Base-by-base conservation (phyloP, 345 rosid genomes). In the Ceriops zippeliana region DNA sequence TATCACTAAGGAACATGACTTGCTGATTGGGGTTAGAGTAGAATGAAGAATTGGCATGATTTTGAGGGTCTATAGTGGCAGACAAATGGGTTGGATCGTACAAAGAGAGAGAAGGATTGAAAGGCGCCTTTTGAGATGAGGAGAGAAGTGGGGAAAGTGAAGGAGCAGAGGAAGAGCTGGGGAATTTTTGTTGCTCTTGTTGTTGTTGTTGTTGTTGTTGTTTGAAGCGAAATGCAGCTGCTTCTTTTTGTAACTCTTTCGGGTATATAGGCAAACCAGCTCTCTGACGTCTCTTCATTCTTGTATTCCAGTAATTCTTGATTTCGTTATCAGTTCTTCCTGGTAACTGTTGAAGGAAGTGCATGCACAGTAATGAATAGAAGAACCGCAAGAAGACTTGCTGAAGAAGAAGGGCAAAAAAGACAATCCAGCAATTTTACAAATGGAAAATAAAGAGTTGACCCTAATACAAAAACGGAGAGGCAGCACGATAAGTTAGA, bases 281-380 rank as follows among this genome's bases (percentile, higher is more conserved):
- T 81, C 93, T 70, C 52, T 85, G 92, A 5, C 86, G 84, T 75
- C 98, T 82, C 84, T 89, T 92, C 84, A 81, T 77, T 63, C 96
- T 81, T 0, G 98, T 88, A 67, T 92, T 92, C 98, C 98, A 92
- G 74, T 83, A 92, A 71, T 92, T 92, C 67, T 92, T 92, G 68
- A 92, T 92, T 73, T 92, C 98, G 67, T 92, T 92, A 63, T 92
- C 96, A 5, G 98, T 92, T 70, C 98, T 61, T 1, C 98, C 98
- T 0, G 96, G 98, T 66, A 92, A 80, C 98, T 89, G 80, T 60
- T 7, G 2, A 17, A 28, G 58, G 59, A 9, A 21, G 59, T 21
- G 28, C 59, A 54, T 31, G 5, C 5, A 21, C 26, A 46, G 1
- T 24, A 62, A 59, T 31, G 58, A 38, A 65, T 61, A n/a, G 61